These are phyloP conservation scores for Porodaedalea pini DNA, from an alignment of 1,284 basidiomycete species.

Conservation along the genomic window DNA sequence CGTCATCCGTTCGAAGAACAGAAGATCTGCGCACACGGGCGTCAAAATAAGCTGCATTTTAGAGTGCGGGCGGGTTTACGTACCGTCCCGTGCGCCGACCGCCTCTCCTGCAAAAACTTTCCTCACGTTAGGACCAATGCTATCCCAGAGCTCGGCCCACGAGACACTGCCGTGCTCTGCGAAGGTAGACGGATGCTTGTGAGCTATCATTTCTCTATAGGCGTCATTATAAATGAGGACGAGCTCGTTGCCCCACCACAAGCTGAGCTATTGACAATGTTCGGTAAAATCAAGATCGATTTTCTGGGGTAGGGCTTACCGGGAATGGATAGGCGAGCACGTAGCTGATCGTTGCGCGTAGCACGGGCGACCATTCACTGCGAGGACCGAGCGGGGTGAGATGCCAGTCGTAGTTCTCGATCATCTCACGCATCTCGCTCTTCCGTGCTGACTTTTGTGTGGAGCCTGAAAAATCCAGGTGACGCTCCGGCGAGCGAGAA, in stretches of 20 bases:
- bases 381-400: constrained; percentile 21
- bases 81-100: constrained; percentile 20
- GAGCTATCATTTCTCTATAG: constrained; percentile 20
- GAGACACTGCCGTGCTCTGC: constrained; percentile 20
- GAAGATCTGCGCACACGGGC: constrained; percentile 18
- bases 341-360: constrained; percentile 16
- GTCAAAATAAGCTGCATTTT: background rate
- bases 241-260: constrained; percentile 23
- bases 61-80: background rate
- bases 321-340: constrained; percentile 20
- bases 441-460: background rate
- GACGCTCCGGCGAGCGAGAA: constrained; percentile 15
- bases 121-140: constrained; percentile 15
- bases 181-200: constrained; percentile 23
- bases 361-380: constrained; percentile 10
- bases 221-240: constrained; percentile 23
- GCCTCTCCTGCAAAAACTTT: constrained; percentile 19
- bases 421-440: constrained; percentile 20
- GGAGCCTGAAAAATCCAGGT: background rate
- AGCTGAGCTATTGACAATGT: constrained; percentile 13
- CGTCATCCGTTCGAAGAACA: constrained; percentile 24
- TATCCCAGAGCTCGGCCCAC: constrained; percentile 23
- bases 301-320: constrained; percentile 10
- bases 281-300: background rate
- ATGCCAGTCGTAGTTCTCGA: constrained; percentile 20